Base-by-base conservation (phyloP, 2,329 filamentous ascomycete genomes). In the Paramyrothecium roridum region DNA sequence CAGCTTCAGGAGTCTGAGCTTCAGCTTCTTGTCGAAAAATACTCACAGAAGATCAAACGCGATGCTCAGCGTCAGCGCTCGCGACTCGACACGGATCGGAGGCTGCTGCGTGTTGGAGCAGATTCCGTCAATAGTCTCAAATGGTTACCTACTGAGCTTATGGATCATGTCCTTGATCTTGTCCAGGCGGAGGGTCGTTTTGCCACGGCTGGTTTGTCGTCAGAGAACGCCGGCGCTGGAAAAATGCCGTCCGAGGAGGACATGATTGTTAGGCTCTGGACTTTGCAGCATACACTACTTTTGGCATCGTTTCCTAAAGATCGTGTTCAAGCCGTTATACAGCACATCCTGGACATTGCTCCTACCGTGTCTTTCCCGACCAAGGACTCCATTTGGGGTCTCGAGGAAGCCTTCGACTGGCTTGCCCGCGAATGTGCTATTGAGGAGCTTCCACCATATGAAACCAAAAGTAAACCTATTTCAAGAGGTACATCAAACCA, bases 1-100 rank as follows among this genome's bases (percentile, higher is more conserved):
- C 91, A 96, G 65, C 82, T 98, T 17, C 91, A 97, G 69, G 88
- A 92, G 64, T 89, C 91, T n/a, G 91, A 96, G 65, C 78, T 99
- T 40, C 93, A 98, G 70, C 75, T 90, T 21, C 76, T 97, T 7
- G 88, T 98, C 17, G 93, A 98, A 59, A 95, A 92, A 67, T 78
- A 93, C 71, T 87, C 88, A 0, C 76, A 83, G 45, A 96, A 93
- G 71, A 87, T 88, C 58, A 88, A 88, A 63, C 86, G 88, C 64
- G 93, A 97, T 72, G 86, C 88, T 17, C 78, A 83, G 59, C 87
- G 93, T 20, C 91, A 96, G 68, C 85, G 86, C 58, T 78, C 82
- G 21, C 89, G 90, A 62, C 79, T 96, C 33, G 89, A 96, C 67
- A 96, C 91, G 7, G 95, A 98, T 68, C 86, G 88, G 54, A 87